Evolutionary conservation across 306 rosid species (phyloP).

Genomic region (Cicer arietinum): DNA sequence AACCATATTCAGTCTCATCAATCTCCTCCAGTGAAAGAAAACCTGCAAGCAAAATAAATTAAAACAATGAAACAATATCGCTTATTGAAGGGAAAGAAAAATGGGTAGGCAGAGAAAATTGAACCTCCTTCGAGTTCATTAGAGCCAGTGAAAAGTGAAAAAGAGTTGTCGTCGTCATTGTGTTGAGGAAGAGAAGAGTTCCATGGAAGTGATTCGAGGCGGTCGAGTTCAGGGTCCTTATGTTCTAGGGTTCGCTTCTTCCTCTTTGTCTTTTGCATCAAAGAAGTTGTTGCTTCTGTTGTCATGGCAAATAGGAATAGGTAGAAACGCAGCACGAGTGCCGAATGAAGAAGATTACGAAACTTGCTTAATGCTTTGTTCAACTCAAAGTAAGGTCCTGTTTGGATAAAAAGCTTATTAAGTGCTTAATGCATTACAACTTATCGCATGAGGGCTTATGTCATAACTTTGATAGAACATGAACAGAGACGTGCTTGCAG

Average conservation of each 20-base stretch:
- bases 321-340: neutral
- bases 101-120: conserved; percentile 41
- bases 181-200: conserved; percentile 57
- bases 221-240: conserved; percentile 61
- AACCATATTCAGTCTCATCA: conserved; percentile 74
- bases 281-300: conserved; percentile 30
- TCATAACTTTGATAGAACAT: too few species aligned
- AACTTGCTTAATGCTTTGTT: neutral
- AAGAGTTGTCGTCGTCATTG: conserved; percentile 49
- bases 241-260: conserved; percentile 43
- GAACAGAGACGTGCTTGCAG: too few species aligned
- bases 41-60: conserved; percentile 48
- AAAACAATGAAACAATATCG: neutral
- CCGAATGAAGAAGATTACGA: neutral
- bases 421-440: too few species aligned
- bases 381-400: neutral
- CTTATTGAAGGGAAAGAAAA: neutral
- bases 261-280: conserved; percentile 53
- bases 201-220: conserved; percentile 73
- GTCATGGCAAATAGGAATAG: conserved; percentile 45
- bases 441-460: too few species aligned
- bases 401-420: too few species aligned
- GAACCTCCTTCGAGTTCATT: conserved; percentile 92
- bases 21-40: conserved; percentile 93
- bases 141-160: conserved; percentile 63